These are phyloP conservation scores for Nakazawaea ernobii DNA, from an alignment of 805 yeast species.

Conservation along the genomic window DNA sequence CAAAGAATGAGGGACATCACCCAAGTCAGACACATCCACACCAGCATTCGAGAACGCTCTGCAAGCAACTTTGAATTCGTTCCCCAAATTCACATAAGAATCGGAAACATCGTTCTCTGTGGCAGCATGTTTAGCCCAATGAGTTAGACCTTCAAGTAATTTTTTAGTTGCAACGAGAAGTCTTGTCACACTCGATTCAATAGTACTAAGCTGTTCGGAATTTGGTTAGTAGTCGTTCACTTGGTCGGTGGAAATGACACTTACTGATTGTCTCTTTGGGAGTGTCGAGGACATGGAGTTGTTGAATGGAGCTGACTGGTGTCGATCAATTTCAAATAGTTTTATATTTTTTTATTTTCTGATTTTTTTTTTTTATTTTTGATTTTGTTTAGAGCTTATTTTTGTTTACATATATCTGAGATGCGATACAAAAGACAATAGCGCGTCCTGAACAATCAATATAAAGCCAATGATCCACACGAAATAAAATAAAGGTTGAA, in stretches of 20 bases:
- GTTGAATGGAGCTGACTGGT: not conserved
- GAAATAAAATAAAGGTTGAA: not conserved
- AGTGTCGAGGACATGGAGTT: not conserved
- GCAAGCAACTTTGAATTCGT: slow-evolving; percentile 84
- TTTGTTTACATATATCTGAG: too few species aligned
- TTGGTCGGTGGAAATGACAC: not conserved
- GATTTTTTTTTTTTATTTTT: too few species aligned
- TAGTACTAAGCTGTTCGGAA: slow-evolving; percentile 32
- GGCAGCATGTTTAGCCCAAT: slow-evolving; percentile 83
- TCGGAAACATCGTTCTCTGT: slow-evolving; percentile 82
- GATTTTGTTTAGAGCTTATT: not conserved
- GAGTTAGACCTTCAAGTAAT: slow-evolving; percentile 76
- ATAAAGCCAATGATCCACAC: too few species aligned
- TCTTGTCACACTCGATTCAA: slow-evolving; percentile 73
- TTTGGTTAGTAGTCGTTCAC: not conserved
- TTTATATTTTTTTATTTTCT: not conserved
- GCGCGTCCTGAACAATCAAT: too few species aligned
- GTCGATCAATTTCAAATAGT: not conserved
- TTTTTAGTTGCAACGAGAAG: slow-evolving; percentile 85
- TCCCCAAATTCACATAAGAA: slow-evolving; percentile 87
- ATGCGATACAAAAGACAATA: too few species aligned
- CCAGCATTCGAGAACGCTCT: slow-evolving; percentile 76
- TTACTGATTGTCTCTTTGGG: slow-evolving; percentile 8
- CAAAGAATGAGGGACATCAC: slow-evolving; percentile 83
- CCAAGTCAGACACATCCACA: slow-evolving; percentile 74